Evolutionary conservation across 1,139 yeast genomes (phyloP), one percentile per base, ranked within the genome.

Genomic region (Protomyces inundatus): DNA sequence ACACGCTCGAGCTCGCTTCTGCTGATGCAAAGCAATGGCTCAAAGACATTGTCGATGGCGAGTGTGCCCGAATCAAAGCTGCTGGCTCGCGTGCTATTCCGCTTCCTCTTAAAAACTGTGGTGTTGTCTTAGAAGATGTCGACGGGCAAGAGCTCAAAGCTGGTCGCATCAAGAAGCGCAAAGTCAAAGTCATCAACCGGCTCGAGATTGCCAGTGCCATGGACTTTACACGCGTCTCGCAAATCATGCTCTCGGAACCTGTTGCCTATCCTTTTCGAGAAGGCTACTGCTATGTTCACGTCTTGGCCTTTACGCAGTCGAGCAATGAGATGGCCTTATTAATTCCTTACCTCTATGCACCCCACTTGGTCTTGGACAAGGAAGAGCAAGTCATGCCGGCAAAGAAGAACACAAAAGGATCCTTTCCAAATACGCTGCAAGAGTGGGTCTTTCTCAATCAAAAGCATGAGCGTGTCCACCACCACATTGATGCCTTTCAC

Each of bases 371-470:
- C 7, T 37, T 42, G 23, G 54, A 23, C 4, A 52, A 52, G 30
- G 62, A 58, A 12, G 64, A 60, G 10, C 16, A 23, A n/a, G 64
- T 53, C 53, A 34, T 45, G 32, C 53, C 64, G 33, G 64, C 64
- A 7, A 54, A 54, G 50, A 54, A 54, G 58, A 35, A n/a, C 12
- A 55, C 46, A 39, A 54, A 54, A 54, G 64, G 36, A n/a, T 45
- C 54, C 42, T 54, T 60, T 45, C 54, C 42, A 46, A 60, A 60
- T 46, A 54, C 55, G n/a, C 54, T 60, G 36, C 54, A 51, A 33
- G 64, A 60, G 33, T 60, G 64, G 64, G 37, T 60, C 16, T 35
- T 60, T 39, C 50, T 60, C 58, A 60, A 60, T 32, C 58, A 60
- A 16, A 45, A 54, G 40, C 55, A 53, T 23, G 54, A 40, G 33